phyloP scores from a whole-genome alignment of 1,284 basidiomycete genomes.

The Cutaneotrichosporon mucoides region DNA sequence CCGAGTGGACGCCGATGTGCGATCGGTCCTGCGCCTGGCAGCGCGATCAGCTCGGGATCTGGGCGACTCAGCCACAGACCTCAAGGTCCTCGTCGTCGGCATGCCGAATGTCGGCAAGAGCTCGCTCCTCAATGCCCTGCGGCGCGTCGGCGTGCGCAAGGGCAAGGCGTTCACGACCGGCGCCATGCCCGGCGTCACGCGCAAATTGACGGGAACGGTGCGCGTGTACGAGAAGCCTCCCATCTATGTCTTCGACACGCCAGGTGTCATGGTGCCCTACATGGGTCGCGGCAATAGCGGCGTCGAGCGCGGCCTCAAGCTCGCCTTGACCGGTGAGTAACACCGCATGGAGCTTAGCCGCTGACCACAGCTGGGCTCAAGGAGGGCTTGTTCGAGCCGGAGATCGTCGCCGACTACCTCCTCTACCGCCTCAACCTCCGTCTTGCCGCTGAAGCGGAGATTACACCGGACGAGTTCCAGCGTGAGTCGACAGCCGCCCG shows the following conservation, averaged over 20 bases:
- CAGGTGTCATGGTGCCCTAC: constrained; percentile 95
- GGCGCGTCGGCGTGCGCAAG: constrained; percentile 79
- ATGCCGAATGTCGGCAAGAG: constrained; percentile 99
- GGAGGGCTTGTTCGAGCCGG: constrained; percentile 59
- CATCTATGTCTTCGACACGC: constrained; percentile 92
- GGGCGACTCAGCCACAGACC: constrained; percentile 52
- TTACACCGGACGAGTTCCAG: constrained; percentile 73
- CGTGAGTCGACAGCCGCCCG: too few species aligned
- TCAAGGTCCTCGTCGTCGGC: constrained; percentile 85
- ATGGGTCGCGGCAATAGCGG: constrained; percentile 79
- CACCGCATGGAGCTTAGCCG: too few species aligned
- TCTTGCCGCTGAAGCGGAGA: constrained; percentile 67
- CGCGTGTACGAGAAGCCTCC: constrained; percentile 72
- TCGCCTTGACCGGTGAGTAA: constrained; percentile 64
- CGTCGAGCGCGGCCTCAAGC: constrained; percentile 85
- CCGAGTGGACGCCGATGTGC: constrained; percentile 50
- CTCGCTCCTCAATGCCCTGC: constrained; percentile 81
- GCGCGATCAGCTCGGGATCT: constrained; percentile 20
- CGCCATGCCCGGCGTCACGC: constrained; percentile 81
- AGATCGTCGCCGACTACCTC: too few species aligned
- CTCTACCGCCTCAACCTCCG: too few species aligned
- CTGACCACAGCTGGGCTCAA: constrained; percentile 55
- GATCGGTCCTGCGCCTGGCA: constrained; percentile 49
- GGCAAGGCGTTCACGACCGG: constrained; percentile 85
- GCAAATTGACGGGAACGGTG: constrained; percentile 73